Base-by-base conservation (phyloP, 106 monocot genomes). In the Dactylorhiza incarnata region DNA sequence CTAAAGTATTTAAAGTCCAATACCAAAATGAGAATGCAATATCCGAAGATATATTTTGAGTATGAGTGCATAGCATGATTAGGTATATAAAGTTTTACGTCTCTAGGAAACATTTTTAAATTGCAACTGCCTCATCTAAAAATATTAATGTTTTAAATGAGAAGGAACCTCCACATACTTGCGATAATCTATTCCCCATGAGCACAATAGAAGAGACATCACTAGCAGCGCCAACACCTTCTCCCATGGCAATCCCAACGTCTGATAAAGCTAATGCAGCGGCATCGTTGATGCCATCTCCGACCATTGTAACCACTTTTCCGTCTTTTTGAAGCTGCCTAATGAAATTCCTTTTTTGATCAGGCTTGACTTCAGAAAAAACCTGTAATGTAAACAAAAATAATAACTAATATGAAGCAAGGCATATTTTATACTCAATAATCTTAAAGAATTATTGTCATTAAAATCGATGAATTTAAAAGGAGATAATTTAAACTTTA, bases 211-310 rank as follows among this genome's bases (percentile, higher is more conserved):
- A 89, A 80, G 99, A 94, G 22, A 88, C 99, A 81, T 99, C 99
- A 86, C 91, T 94, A 48, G 99, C 99, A 68, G 94, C 94, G 53
- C 91, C 94, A 81, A 94, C 94, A 67, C 94, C 99, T 68, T 86
- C 91, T 62, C 94, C 99, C 94, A 99, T 94, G 45, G 99, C 94
- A 79, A 99, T 91, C 45, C 99, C 99, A 82, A 99, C 47, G 75
- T 94, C 91, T 61, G 94, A 79, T 76, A 80, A 83, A 83, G 94
- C 99, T 61, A 99, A 89, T 14, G 99, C 99, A 62, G 99, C 94
- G 77, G 99, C 89, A 89, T 99, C 99, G 82, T 99, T 99, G 58
- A 99, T 84, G 48, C 99, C 99, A 83, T 99, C 99, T 16, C 99
- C 99, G 75, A 99, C 94, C 99, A 99, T 99, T 4, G 91, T 94